A percentile compares a stretch with the other conserved stretches of the same genome.
Evolutionary conservation across 2,329 filamentous ascomycete species (phyloP).

Genomic region (Colletotrichum navitas): DNA sequence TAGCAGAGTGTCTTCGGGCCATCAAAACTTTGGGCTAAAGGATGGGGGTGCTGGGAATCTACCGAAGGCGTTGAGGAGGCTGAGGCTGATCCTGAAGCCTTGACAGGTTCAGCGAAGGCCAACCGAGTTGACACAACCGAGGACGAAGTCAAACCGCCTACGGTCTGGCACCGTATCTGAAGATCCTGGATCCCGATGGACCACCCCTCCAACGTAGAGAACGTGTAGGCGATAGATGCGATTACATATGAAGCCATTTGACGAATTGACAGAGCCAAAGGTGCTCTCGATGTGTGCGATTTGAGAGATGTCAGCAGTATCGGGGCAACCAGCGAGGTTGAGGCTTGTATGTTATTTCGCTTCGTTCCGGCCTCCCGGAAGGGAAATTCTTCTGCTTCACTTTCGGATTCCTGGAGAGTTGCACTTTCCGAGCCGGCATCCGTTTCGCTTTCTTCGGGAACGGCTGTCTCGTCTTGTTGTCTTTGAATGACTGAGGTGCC

Average conservation of each 20-base stretch:
- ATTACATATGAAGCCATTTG: slow-evolving; percentile 72
- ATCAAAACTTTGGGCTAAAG: slow-evolving; percentile 41
- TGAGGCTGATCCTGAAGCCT: slow-evolving; percentile 28
- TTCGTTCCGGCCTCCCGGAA: not conserved
- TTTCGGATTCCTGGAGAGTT: slow-evolving; percentile 26
- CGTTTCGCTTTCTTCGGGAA: slow-evolving; percentile 20
- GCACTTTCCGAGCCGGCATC: slow-evolving; percentile 27
- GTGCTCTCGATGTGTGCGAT: slow-evolving; percentile 83
- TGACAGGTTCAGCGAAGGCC: slow-evolving; percentile 55
- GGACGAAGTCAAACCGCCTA: slow-evolving; percentile 41
- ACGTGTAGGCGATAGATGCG: slow-evolving; percentile 89
- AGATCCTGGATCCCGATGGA: slow-evolving; percentile 93
- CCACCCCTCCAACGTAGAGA: slow-evolving; percentile 85
- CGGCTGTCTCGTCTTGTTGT: slow-evolving; percentile 11
- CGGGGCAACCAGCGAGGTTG: slow-evolving; percentile 53
- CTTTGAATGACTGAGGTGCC: slow-evolving; percentile 4
- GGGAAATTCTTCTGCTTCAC: slow-evolving; percentile 4
- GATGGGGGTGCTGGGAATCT: slow-evolving; percentile 29
- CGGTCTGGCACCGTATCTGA: slow-evolving; percentile 62
- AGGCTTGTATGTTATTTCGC: not conserved
- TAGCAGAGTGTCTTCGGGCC: slow-evolving; percentile 77
- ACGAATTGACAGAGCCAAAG: slow-evolving; percentile 87
- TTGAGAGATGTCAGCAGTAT: slow-evolving; percentile 81
- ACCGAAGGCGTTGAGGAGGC: not conserved
- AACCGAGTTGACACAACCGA: slow-evolving; percentile 56